phyloP scores from a whole-genome alignment of 2,329 filamentous ascomycete species.

The Parastagonospora avenae region DNA sequence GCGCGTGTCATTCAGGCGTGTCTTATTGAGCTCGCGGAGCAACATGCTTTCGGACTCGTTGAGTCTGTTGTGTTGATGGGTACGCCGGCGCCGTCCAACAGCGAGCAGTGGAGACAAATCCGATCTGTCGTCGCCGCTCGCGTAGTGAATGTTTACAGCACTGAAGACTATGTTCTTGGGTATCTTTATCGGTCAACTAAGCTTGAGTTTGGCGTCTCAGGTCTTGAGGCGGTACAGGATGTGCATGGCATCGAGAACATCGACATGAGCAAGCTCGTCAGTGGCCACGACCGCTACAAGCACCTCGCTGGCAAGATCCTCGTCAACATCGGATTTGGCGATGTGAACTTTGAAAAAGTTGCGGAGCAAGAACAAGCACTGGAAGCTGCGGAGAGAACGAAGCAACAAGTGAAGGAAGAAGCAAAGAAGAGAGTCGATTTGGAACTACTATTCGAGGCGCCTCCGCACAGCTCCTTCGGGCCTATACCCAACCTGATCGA shows the following conservation, averaged over 20 bases:
- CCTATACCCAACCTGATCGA: conserved; percentile 1
- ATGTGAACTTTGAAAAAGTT: conserved; percentile 51
- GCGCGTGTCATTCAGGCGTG: conserved; percentile 82
- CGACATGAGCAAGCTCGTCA: conserved; percentile 55
- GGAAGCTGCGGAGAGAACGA: conserved; percentile 42
- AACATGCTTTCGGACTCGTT: conserved; percentile 79
- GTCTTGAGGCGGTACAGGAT: conserved; percentile 72
- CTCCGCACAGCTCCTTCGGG: background rate
- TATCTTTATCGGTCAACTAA: conserved; percentile 85
- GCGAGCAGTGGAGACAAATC: conserved; percentile 74
- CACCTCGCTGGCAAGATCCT: conserved; percentile 55
- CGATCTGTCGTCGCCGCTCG: conserved; percentile 78
- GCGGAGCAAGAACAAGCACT: conserved; percentile 48
- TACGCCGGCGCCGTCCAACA: conserved; percentile 73
- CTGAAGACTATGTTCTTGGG: conserved; percentile 83
- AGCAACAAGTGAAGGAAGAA: conserved; percentile 36
- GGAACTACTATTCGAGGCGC: conserved; percentile 4
- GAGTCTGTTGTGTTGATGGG: conserved; percentile 84
- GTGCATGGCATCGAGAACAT: conserved; percentile 67
- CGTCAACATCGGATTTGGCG: conserved; percentile 55
- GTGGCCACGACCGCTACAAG: conserved; percentile 56
- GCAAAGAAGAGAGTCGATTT: conserved; percentile 20
- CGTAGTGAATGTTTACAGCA: conserved; percentile 84
- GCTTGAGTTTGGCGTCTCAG: conserved; percentile 80
- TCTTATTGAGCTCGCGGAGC: conserved; percentile 73